A percentile compares a stretch with the other conserved stretches of the same genome.
phyloP scores from a whole-genome alignment of 495 filamentous ascomycete species.

The Penicillium lividum region DNA sequence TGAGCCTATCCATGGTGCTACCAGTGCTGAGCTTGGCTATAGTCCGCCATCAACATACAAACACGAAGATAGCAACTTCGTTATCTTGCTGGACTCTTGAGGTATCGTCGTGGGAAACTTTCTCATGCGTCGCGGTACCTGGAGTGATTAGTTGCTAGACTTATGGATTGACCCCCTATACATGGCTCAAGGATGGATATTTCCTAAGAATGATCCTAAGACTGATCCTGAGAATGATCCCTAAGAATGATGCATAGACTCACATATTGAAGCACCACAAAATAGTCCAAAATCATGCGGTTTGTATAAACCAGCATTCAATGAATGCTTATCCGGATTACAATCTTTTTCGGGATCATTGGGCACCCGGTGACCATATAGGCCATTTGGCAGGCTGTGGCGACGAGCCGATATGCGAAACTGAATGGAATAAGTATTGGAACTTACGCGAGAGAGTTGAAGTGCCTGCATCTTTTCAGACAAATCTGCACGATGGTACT shows the following conservation, averaged over 20 bases:
- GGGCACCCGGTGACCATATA: conserved; percentile 13
- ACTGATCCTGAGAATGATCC: no score
- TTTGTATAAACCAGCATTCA: conserved; percentile 12
- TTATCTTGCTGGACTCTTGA: conserved; percentile 16
- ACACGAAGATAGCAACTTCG: conserved; percentile 19
- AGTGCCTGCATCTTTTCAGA: conserved; percentile 6
- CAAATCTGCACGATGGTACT: conserved; percentile 3
- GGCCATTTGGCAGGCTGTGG: conserved; percentile 19
- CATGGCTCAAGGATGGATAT: conserved; percentile 18
- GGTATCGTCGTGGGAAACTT: conserved; percentile 21
- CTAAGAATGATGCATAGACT: conserved; percentile 17
- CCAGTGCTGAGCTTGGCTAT: conserved; percentile 10
- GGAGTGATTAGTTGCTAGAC: conserved; percentile 19
- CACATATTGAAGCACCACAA: conserved; percentile 17
- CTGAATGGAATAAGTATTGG: conserved; percentile 14
- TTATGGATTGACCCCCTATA: conserved; percentile 18
- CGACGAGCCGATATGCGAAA: conserved; percentile 2
- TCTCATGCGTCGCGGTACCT: conserved; percentile 14
- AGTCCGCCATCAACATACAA: conserved; percentile 12
- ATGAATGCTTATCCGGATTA: conserved; percentile 17
- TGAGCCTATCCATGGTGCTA: conserved; percentile 4
- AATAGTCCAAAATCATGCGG: conserved; percentile 12
- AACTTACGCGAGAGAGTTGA: conserved; percentile 15
- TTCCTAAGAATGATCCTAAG: conserved; percentile 17
- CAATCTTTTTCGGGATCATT: conserved; percentile 12